Evolutionary conservation across 1,284 basidiomycete genomes (phyloP).

Genomic region (Ustilago curta): DNA sequence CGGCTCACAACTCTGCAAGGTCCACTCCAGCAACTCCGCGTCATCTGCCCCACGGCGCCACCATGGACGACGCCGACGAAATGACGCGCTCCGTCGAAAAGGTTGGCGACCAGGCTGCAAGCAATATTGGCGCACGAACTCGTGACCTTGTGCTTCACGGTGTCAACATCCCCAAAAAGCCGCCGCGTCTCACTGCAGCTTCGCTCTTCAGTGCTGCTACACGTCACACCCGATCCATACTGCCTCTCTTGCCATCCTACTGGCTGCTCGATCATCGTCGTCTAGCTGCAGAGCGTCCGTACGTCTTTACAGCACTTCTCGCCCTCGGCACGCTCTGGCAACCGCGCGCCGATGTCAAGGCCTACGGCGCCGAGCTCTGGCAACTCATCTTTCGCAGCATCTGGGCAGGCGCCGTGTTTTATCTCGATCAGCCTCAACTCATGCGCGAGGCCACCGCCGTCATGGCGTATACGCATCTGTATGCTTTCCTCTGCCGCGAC

Average conservation of each 20-base stretch:
- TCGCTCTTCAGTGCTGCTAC: conserved; percentile 47
- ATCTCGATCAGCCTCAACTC: conserved; percentile 40
- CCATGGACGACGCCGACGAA: conserved; percentile 43
- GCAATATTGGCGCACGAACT: conserved; percentile 46
- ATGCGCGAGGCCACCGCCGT: conserved; percentile 47
- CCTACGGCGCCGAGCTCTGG: conserved; percentile 49
- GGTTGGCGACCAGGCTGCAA: conserved; percentile 45
- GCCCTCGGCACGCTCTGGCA: conserved; percentile 48
- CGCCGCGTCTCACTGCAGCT: conserved; percentile 41
- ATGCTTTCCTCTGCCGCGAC: conserved; percentile 38
- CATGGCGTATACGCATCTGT: conserved; percentile 35
- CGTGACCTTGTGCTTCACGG: conserved; percentile 51
- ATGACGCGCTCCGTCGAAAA: conserved; percentile 45
- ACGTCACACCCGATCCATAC: conserved; percentile 30
- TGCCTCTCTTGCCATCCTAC: conserved; percentile 41
- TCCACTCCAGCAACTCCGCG: conserved; percentile 43
- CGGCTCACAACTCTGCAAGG: conserved; percentile 38
- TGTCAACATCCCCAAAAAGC: conserved; percentile 54
- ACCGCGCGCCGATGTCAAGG: conserved; percentile 41
- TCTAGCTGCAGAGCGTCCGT: conserved; percentile 39
- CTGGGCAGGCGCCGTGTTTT: conserved; percentile 49
- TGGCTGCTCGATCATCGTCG: conserved; percentile 47
- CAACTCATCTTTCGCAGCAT: conserved; percentile 51
- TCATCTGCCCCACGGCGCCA: conserved; percentile 9
- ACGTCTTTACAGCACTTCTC: conserved; percentile 40